A percentile compares a stretch with the other conserved stretches of the same genome.
phyloP scores from a whole-genome alignment of 2,329 filamentous ascomycete species.

The Xylariaceae sp. region DNA sequence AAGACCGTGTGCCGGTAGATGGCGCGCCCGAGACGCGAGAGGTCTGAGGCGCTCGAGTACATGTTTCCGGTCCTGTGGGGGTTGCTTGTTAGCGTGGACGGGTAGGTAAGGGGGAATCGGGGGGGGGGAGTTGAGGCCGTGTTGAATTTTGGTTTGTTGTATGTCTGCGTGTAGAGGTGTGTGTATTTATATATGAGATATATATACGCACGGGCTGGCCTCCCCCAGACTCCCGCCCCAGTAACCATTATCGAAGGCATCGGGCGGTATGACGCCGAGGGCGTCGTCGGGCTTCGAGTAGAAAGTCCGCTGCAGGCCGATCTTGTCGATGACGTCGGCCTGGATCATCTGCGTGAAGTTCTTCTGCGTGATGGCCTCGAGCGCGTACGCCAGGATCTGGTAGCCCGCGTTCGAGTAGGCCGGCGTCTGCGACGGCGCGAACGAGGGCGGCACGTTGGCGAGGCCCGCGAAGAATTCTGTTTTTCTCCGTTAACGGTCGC shows the following conservation, averaged over 20 bases:
- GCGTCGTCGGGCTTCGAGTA: constrained; percentile 26
- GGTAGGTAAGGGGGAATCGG: too few relatives aligned
- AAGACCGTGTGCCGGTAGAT: constrained; percentile 45
- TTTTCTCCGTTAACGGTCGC: neutral
- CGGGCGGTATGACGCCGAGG: constrained; percentile 29
- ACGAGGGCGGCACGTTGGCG: constrained; percentile 31
- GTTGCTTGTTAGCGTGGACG: too few relatives aligned
- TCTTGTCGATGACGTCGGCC: constrained; percentile 24
- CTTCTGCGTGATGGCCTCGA: constrained; percentile 30
- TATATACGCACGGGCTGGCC: constrained; percentile 42
- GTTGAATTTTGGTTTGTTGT: too few relatives aligned
- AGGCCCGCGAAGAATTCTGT: constrained; percentile 32
- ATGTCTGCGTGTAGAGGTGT: too few relatives aligned
- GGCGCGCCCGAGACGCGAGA: constrained; percentile 46
- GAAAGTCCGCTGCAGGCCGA: constrained; percentile 29
- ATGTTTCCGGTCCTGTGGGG: constrained; percentile 44
- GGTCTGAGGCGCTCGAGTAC: constrained; percentile 47
- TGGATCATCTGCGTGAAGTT: constrained; percentile 29
- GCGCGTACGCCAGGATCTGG: constrained; percentile 35
- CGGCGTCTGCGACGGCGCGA: constrained; percentile 28
- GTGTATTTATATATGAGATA: too few relatives aligned
- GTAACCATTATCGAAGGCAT: constrained; percentile 4
- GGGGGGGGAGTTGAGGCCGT: too few relatives aligned
- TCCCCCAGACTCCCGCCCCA: constrained; percentile 45
- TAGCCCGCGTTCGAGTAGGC: constrained; percentile 35